Evolutionary conservation across 164 flowering plant species (phyloP).

Genomic region (Tinospora cordifolia): DNA sequence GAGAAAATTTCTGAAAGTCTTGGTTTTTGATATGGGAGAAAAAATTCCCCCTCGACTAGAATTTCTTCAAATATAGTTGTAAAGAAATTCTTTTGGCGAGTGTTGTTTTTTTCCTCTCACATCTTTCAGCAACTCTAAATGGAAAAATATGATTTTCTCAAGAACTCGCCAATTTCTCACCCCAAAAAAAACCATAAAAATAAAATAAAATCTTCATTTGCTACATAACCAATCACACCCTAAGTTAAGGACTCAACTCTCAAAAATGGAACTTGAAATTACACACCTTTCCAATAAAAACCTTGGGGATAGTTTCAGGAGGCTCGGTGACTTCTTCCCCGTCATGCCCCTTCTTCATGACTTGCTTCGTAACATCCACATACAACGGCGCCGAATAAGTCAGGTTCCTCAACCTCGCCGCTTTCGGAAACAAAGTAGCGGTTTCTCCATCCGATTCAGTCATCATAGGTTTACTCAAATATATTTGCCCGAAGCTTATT

Average conservation of each 20-base stretch:
- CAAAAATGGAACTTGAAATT: neutral
- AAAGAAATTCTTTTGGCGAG: no score
- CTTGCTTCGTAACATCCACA: conserved; percentile 82
- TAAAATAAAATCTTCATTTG: no score
- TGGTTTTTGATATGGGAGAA: no score
- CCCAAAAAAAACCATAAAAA: no score
- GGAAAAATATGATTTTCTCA: no score
- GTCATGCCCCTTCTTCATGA: conserved; percentile 92
- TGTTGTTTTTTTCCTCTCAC: no score
- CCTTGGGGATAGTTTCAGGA: conserved; percentile 81
- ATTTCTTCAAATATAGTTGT: no score
- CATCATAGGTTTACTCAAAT: conserved; percentile 97
- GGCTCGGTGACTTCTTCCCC: conserved; percentile 89
- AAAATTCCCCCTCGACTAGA: no score
- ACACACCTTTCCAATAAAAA: conserved; percentile 87
- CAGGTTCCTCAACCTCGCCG: conserved; percentile 87
- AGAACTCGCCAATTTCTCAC: no score
- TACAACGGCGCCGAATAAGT: conserved; percentile 95
- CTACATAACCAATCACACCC: no score
- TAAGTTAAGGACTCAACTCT: neutral
- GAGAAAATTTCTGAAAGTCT: no score
- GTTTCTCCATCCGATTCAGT: conserved; percentile 99
- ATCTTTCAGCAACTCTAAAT: no score
- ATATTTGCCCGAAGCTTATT: conserved; percentile 93
- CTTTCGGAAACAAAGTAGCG: conserved; percentile 90